Evolutionary conservation across 1,284 basidiomycete species (phyloP).

Genomic region (Omphalotus olearius): DNA sequence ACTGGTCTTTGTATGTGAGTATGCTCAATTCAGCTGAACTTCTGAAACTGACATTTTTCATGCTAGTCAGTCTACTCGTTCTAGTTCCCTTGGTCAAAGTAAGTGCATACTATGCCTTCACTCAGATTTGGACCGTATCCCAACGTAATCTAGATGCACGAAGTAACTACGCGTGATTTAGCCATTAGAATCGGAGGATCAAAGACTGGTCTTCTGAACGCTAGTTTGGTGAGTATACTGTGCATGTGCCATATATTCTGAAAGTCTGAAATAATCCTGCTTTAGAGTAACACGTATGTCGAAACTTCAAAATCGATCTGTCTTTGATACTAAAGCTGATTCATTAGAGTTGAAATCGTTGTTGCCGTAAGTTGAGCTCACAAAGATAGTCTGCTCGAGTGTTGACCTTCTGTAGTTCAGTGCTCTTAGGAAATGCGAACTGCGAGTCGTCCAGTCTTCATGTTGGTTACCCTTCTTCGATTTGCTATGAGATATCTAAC

Average conservation of each 20-base stretch:
- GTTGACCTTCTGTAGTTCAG: slow-evolving; percentile 48
- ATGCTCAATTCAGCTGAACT: not conserved
- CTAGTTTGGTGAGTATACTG: slow-evolving; percentile 60
- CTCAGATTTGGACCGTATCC: not conserved
- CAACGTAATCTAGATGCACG: slow-evolving; percentile 56
- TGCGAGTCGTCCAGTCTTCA: slow-evolving; percentile 80
- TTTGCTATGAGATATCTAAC: not conserved
- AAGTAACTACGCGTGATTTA: slow-evolving; percentile 74
- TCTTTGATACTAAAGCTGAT: slow-evolving; percentile 3
- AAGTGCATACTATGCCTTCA: slow-evolving; percentile 11
- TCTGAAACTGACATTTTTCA: not conserved
- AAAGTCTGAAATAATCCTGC: slow-evolving; percentile 8
- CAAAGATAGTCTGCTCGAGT: not conserved
- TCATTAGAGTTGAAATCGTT: slow-evolving; percentile 64
- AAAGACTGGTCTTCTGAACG: slow-evolving; percentile 76
- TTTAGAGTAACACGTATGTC: slow-evolving; percentile 65
- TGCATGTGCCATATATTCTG: not conserved
- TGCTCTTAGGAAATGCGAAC: slow-evolving; percentile 79
- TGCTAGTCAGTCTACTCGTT: slow-evolving; percentile 60
- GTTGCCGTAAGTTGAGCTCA: slow-evolving; percentile 51
- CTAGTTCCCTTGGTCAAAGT: slow-evolving; percentile 75
- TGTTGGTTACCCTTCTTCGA: slow-evolving; percentile 37
- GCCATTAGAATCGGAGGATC: slow-evolving; percentile 74
- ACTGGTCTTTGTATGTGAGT: slow-evolving; percentile 62
- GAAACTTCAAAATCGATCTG: not conserved